Evolutionary conservation across 208 protist genomes (phyloP).

Genomic region (Wallacemonas sp.): DNA sequence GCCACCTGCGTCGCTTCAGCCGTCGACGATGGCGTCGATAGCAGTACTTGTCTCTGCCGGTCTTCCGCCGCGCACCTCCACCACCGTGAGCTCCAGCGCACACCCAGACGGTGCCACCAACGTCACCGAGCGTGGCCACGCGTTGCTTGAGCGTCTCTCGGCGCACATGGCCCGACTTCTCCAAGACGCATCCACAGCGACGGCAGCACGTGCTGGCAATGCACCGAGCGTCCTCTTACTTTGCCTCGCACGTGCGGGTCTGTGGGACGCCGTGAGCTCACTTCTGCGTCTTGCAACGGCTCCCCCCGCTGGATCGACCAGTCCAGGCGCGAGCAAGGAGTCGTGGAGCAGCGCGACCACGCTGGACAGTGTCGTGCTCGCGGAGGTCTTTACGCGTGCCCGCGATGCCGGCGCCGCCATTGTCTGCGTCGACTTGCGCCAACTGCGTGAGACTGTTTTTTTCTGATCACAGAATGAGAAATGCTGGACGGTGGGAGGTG

Average conservation of each 20-base stretch:
- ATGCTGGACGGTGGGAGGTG: no score
- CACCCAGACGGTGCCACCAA: background rate
- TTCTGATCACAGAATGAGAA: no score
- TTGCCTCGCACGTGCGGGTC: constrained; percentile 17
- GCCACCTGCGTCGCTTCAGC: background rate
- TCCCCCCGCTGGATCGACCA: no score
- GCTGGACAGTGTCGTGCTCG: constrained; percentile 50
- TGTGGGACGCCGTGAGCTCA: constrained; percentile 20
- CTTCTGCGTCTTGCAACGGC: constrained; percentile 9
- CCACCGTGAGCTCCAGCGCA: background rate
- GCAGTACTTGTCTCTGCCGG: background rate
- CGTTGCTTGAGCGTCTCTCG: background rate
- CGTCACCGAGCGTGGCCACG: background rate
- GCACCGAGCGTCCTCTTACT: constrained; percentile 25
- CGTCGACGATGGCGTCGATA: background rate
- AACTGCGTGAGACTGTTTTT: constrained; percentile 61
- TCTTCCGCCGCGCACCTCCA: no score
- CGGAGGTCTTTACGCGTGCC: constrained; percentile 51
- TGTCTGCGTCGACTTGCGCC: constrained; percentile 54
- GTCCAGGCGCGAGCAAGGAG: no score
- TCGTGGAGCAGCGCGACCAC: constrained; percentile 15
- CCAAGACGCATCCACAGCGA: background rate
- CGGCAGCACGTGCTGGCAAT: constrained; percentile 19
- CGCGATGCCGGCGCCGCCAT: constrained; percentile 51
- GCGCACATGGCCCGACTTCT: background rate